Base-by-base conservation (phyloP, 1,284 basidiomycete species). In the Microbotryum saponariae region DNA sequence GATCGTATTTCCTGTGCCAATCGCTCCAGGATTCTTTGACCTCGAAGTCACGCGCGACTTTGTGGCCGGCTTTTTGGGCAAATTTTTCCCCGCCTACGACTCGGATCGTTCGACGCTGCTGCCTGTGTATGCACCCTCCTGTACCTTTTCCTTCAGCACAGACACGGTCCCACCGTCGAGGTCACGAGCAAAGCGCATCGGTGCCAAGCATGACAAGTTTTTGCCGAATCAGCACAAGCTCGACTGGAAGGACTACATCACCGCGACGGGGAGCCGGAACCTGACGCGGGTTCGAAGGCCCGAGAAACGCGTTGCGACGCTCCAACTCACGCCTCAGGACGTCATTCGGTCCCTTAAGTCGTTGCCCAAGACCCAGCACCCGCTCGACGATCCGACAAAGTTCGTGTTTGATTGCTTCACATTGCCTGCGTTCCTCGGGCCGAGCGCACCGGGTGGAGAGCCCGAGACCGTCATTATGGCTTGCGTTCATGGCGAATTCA, bases 51-150 rank as follows among this genome's bases (percentile, higher is more conserved):
- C 71, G 87, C 16, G 84, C 85, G 81, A 82, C 12, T 76, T 79
- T 33, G 73, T 76, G 65, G 86, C 84, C 73, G 82, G 80, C 64
- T 93, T 93, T 77, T 81, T 92, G 56, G 79, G 83, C 67, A 83
- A 87, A 85, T 94, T 87, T 76, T 94, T 96, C 77, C 82, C 85
- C 4, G 76, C 85, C 2, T 94, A 88, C 74, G 94, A 98, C 76
- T 80, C 78, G 31, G 83, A 88, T 68, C 84, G 94, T 29, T 76
- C 79, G 0, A 78, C 81, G 3, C 81, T 96, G 7, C 71, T 83
- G 45, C 80, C 87, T 52, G 90, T 81, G 8, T 98, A 97, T 74
- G 84, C 88, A 64, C 83, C 87, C 0, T 79, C 82, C 46, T 88
- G 93, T 16, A 91, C 90, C 12, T 92, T 97, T 73, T 94, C 92